phyloP scores from a whole-genome alignment of 2,329 filamentous ascomycete genomes.

The Rhinocladiella similis region DNA sequence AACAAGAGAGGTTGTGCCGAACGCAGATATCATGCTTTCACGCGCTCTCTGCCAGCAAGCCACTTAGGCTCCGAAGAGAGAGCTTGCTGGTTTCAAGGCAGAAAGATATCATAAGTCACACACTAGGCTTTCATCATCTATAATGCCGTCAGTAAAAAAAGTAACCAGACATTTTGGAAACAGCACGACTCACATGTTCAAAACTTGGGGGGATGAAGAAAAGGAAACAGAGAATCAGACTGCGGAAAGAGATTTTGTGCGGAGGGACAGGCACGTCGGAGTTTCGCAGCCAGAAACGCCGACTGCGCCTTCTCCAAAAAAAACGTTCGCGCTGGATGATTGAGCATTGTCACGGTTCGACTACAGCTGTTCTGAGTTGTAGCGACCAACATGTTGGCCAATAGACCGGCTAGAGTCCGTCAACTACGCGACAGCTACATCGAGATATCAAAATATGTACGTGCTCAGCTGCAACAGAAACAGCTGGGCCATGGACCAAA shows the following conservation, averaged over 20 bases:
- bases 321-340: not conserved
- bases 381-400: constrained; percentile 6
- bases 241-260: constrained; percentile 31
- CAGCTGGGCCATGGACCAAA: not conserved
- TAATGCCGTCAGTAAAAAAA: constrained; percentile 9
- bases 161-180: not conserved
- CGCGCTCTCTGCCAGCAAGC: constrained; percentile 68
- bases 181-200: constrained; percentile 73
- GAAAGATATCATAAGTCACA: constrained; percentile 85
- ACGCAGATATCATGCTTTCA: constrained; percentile 84
- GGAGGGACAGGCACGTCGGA: constrained; percentile 8
- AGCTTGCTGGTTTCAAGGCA: constrained; percentile 69
- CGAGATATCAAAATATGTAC: constrained; percentile 40
- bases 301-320: constrained; percentile 4
- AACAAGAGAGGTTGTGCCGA: constrained; percentile 99
- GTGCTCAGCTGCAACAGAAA: constrained; percentile 19
- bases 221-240: constrained; percentile 47
- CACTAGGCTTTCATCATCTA: constrained; percentile 89
- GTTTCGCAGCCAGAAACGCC: constrained; percentile 4
- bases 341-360: not conserved
- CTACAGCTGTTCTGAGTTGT: not conserved
- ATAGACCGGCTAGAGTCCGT: constrained; percentile 20
- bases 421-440: constrained; percentile 37
- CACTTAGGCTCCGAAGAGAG: constrained; percentile 91
- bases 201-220: constrained; percentile 98